Conservation (phyloP, 371 early-diverging fungal genomes). For the Mucor irregularis region DNA sequence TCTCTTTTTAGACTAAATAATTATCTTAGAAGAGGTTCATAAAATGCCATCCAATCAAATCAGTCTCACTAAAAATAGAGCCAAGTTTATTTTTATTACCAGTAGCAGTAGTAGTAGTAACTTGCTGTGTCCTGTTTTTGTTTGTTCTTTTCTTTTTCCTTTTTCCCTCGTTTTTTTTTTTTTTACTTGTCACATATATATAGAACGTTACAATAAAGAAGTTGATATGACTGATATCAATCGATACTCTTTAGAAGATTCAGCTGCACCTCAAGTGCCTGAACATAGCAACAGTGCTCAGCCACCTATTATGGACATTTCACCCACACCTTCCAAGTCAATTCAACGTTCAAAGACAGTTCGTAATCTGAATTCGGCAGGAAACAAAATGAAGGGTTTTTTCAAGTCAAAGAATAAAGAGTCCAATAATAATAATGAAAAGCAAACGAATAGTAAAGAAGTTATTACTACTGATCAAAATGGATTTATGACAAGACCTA, state of each 20-base stretch:
- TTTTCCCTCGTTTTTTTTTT: not conserved
- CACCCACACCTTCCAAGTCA: constrained; percentile 15
- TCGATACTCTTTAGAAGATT: constrained; percentile 8
- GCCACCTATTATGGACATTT: not conserved
- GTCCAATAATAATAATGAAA: not conserved
- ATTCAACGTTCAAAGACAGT: constrained; percentile 33
- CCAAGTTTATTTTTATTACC: no score
- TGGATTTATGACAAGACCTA: constrained; percentile 2
- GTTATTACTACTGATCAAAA: not conserved
- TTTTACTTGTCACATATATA: not conserved
- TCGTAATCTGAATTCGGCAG: constrained; percentile 28
- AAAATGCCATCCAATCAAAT: no score
- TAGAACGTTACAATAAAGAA: not conserved
- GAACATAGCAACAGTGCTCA: constrained; percentile 3
- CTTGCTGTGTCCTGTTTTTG: no score
- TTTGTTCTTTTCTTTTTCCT: not conserved
- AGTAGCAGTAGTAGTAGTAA: no score
- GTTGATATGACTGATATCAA: constrained; percentile 3
- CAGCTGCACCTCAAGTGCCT: constrained; percentile 15
- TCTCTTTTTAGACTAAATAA: no score
- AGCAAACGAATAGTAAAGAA: not conserved
- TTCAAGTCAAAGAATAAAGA: constrained; percentile 23
- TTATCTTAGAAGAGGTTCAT: no score
- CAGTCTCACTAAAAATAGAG: no score
- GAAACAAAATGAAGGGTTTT: constrained; percentile 29